A percentile compares a stretch with the other conserved stretches of the same genome.
Evolutionary conservation across 106 monocot species (phyloP).

Genomic region (Gastrodia elata): DNA sequence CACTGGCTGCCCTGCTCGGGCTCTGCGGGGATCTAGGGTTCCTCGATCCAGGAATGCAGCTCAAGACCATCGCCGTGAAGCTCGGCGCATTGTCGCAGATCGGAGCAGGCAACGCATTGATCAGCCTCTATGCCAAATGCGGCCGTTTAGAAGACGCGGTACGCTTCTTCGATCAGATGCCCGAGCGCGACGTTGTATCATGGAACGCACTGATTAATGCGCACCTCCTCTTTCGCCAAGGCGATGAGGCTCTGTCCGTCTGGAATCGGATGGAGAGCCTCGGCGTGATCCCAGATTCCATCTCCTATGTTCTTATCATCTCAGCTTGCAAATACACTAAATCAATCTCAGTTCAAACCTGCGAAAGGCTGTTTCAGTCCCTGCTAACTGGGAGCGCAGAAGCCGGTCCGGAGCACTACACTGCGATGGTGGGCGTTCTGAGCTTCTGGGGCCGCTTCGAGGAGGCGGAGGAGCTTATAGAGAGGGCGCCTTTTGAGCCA

Average conservation of each 20-base stretch:
- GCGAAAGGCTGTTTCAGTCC: constrained; percentile 38
- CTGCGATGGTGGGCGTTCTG: constrained; percentile 52
- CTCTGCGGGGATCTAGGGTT: constrained; percentile 60
- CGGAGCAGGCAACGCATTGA: constrained; percentile 44
- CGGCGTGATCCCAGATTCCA: constrained; percentile 39
- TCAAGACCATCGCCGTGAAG: constrained; percentile 46
- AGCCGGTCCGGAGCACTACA: constrained; percentile 64
- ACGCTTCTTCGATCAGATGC: constrained; percentile 51
- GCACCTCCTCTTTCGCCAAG: constrained; percentile 52
- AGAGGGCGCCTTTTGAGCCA: constrained; percentile 47
- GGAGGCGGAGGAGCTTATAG: constrained; percentile 51
- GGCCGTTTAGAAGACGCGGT: constrained; percentile 44
- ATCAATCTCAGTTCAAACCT: constrained; percentile 31
- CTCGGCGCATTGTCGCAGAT: constrained; percentile 21
- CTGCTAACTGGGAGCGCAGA: constrained; percentile 38
- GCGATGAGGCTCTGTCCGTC: constrained; percentile 44
- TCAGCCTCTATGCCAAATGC: constrained; percentile 81
- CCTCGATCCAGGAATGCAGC: constrained; percentile 51
- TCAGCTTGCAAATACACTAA: constrained; percentile 68
- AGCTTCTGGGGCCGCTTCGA: constrained; percentile 48
- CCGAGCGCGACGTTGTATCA: constrained; percentile 40
- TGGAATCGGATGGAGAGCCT: constrained; percentile 49
- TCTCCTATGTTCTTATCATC: constrained; percentile 47
- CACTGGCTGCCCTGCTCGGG: constrained; percentile 46
- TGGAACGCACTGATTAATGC: constrained; percentile 73